Evolutionary conservation across 2,329 filamentous ascomycete genomes (phyloP).

Genomic region (Penicillium janthinellum): DNA sequence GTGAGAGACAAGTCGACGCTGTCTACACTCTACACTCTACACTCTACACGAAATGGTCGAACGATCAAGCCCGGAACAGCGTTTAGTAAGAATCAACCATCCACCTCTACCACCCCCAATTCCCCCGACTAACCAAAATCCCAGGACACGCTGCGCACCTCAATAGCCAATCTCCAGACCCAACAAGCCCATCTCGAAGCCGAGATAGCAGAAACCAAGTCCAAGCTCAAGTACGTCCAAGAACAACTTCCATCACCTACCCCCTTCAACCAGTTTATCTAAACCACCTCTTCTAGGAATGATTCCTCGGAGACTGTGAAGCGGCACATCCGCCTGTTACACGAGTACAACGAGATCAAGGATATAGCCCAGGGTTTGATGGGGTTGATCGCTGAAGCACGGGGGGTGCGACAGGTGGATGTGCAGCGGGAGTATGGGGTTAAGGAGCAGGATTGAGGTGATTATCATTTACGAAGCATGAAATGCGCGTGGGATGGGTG

Average conservation of each 20-base stretch:
- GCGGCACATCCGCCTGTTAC: slow-evolving; percentile 65
- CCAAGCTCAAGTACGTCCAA: slow-evolving; percentile 40
- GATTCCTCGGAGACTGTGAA: slow-evolving; percentile 59
- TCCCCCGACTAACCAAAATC: background rate
- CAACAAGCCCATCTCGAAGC: slow-evolving; percentile 46
- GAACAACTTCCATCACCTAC: background rate
- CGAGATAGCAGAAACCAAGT: slow-evolving; percentile 37
- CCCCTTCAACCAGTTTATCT: too few relatives aligned
- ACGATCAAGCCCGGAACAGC: slow-evolving; percentile 7
- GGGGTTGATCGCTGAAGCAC: slow-evolving; percentile 66
- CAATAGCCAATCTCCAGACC: slow-evolving; percentile 46
- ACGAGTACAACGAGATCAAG: slow-evolving; percentile 71
- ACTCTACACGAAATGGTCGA: background rate
- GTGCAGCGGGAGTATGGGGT: slow-evolving; percentile 46
- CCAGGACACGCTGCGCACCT: slow-evolving; percentile 27
- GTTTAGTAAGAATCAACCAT: slow-evolving; percentile 14
- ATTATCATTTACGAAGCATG: background rate
- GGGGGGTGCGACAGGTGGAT: slow-evolving; percentile 56
- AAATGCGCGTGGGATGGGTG: background rate
- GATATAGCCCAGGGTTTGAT: slow-evolving; percentile 68
- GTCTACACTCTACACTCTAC: background rate
- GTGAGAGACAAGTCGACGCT: background rate
- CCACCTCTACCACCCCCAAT: background rate
- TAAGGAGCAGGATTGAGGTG: slow-evolving; percentile 37
- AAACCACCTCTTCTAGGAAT: slow-evolving; percentile 24